These are phyloP conservation scores for Trypanosoma avium DNA, from an alignment of 208 protist genomes.

Conservation along the genomic window DNA sequence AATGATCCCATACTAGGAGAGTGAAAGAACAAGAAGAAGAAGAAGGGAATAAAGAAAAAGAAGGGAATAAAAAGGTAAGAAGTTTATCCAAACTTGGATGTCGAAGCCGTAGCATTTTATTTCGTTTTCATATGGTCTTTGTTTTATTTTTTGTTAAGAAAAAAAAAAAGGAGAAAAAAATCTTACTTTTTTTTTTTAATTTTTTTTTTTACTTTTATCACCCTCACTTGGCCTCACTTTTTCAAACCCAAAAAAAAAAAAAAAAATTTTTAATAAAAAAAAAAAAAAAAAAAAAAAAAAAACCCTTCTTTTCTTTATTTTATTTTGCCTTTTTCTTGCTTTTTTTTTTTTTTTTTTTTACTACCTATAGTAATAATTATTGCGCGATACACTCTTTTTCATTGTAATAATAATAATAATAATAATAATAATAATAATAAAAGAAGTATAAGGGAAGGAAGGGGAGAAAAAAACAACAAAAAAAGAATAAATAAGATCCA, in stretches of 20 bases:
- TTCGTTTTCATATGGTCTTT: too few species aligned
- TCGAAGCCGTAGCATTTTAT: too few species aligned
- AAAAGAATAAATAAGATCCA: neutral
- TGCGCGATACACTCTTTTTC: neutral
- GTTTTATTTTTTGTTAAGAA: too few species aligned
- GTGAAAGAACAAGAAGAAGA: too few species aligned
- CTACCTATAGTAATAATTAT: too few species aligned
- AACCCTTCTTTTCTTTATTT: neutral
- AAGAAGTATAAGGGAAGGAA: neutral
- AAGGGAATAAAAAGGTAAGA: too few species aligned
- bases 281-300: neutral
- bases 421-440: neutral
- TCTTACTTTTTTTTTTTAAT: constrained; percentile 9
- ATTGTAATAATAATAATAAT: neutral
- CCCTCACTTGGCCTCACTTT: neutral
- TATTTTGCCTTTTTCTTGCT: neutral
- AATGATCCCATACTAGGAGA: too few species aligned
- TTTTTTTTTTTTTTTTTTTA: neutral
- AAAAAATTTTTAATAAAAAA: neutral
- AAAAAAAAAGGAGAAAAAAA: neutral
- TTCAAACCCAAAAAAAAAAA: neutral
- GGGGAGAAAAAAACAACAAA: too few species aligned
- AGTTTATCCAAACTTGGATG: too few species aligned
- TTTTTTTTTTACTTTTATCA: constrained; percentile 26
- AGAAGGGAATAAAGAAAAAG: too few species aligned